Evolutionary conservation across 116 monocot species (phyloP).

Genomic region (Zostera marina): DNA sequence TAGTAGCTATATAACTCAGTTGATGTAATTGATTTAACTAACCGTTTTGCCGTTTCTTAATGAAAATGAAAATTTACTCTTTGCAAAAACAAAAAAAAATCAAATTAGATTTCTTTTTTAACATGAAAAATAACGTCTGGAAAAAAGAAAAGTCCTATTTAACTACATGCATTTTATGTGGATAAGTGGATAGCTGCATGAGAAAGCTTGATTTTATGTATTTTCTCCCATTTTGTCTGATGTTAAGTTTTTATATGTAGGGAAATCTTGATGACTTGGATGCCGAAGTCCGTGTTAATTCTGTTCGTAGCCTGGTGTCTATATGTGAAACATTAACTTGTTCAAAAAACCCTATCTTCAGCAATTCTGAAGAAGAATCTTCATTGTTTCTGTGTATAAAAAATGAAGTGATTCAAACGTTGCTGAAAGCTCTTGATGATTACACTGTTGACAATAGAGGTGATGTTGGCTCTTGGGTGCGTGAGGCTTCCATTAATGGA

Average conservation of each 20-base stretch:
- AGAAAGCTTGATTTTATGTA: too few relatives aligned
- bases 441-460: slow-evolving; percentile 94
- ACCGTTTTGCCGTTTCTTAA: too few relatives aligned
- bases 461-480: slow-evolving; percentile 98
- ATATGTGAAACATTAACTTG: slow-evolving; percentile 79
- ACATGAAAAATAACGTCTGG: too few relatives aligned
- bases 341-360: slow-evolving; percentile 9
- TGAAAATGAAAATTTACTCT: too few relatives aligned
- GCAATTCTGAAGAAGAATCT: slow-evolving; percentile 21
- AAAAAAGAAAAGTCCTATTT: too few relatives aligned
- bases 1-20: too few relatives aligned
- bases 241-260: slow-evolving; percentile 20
- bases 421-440: slow-evolving; percentile 83
- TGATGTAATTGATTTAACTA: too few relatives aligned
- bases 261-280: slow-evolving; percentile 73
- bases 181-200: too few relatives aligned
- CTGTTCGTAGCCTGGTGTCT: slow-evolving; percentile 48
- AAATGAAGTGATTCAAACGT: slow-evolving; percentile 45
- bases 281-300: slow-evolving; percentile 88
- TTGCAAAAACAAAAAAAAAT: too few relatives aligned
- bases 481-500: slow-evolving; percentile 78
- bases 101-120: too few relatives aligned
- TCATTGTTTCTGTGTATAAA: slow-evolving; percentile 48
- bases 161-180: too few relatives aligned
- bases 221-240: neutral